Evolutionary conservation across 495 filamentous ascomycete genomes (phyloP), one percentile per base, ranked within the genome.

Genomic region (Aspergillus nanangensis): DNA sequence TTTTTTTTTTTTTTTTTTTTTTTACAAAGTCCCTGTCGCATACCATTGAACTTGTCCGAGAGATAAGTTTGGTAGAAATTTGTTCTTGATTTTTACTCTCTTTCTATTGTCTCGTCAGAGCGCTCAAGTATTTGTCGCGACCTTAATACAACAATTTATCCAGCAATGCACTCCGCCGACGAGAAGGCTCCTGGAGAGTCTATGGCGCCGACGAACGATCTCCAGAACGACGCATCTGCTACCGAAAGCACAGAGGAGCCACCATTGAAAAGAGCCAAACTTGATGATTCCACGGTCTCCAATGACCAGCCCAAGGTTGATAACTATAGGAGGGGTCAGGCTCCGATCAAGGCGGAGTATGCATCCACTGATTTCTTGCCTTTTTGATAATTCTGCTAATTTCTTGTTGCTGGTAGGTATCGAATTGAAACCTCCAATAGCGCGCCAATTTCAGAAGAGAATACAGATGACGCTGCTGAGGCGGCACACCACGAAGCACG

Each of bases 321-420:
- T n/a, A 8, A 17, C 59, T 53, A 78, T 69, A 63, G 75, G 34
- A 79, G 79, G 57, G 92, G 91, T 23, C 75, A 92, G 47, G 89
- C 89, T 24, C 78, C 82, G 1, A 83, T 98, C 57, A 96, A 95
- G 63, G 56, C 78, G 47, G 91, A 96, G 87, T 96, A 66, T 61
- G 80, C 66, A 11, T 40, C 21, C 25, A 34, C 23, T n/a, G 8
- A 22, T 33, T 8, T 24, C 21, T 18, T 2, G n/a, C 14, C n/a
- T 35, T 25, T 21, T 31, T 38, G 20, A 47, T 43, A 37, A 56
- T 47, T 50, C 36, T 15, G 22, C 37, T n/a, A n/a, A n/a, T n/a
- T n/a, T n/a, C n/a, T n/a, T n/a, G n/a, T n/a, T n/a, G n/a, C 11
- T 18, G 4, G 18, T 55, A 87, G 84, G 55, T 88, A 76, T 60